Evolutionary conservation across 257 asterid genomes (phyloP).

Genomic region (Haberlea rhodopensis): DNA sequence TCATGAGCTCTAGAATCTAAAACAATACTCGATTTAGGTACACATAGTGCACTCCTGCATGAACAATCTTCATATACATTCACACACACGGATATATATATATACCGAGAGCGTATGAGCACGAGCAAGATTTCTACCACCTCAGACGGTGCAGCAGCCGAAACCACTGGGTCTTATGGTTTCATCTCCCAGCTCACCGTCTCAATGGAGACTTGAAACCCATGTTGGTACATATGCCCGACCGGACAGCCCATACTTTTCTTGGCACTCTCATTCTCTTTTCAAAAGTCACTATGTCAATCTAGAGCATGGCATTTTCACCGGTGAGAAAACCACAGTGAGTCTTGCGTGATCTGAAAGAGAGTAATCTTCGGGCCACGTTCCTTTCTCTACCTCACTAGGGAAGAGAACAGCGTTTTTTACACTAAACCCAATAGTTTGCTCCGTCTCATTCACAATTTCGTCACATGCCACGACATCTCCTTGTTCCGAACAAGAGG

Average conservation of each 20-base stretch:
- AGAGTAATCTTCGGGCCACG: constrained; percentile 91
- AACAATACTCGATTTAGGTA: too few relatives aligned
- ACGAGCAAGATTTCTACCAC: too few relatives aligned
- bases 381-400: constrained; percentile 86
- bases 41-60: too few relatives aligned
- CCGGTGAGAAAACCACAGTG: constrained; percentile 88
- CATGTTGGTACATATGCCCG: neutral
- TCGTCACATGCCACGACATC: constrained; percentile 38
- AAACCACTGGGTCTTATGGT: constrained; percentile 2
- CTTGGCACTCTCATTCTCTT: constrained; percentile 7
- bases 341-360: constrained; percentile 97
- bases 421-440: constrained; percentile 82
- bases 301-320: constrained; percentile 80
- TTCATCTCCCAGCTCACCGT: neutral
- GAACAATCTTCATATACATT: too few relatives aligned
- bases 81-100: too few relatives aligned
- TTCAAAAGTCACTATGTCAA: constrained; percentile 33
- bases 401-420: constrained; percentile 95
- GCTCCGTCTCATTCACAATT: constrained; percentile 46
- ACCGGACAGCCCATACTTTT: neutral
- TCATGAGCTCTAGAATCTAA: too few relatives aligned
- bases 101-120: too few relatives aligned
- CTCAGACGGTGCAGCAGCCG: neutral
- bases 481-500: constrained; percentile 53
- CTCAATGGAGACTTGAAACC: neutral